Percentiles rank a stretch among this genome's conserved stretches.
Evolutionary conservation across 2,329 filamentous ascomycete genomes (phyloP).

Genomic region (Chalaropsis thielavioides): DNA sequence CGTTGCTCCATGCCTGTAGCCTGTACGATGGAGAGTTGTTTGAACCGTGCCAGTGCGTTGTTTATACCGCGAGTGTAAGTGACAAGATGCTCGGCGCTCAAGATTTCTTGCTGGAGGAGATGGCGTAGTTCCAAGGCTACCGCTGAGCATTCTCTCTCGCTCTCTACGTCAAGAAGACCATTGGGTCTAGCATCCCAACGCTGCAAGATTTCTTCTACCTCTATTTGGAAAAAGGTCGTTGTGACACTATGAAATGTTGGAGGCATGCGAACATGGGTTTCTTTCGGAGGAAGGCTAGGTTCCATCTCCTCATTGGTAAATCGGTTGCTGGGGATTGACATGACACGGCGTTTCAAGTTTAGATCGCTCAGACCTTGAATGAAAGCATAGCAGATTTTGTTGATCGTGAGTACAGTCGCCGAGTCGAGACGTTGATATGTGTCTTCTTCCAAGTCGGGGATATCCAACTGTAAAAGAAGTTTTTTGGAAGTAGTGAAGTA

Average conservation of each 20-base stretch:
- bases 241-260: conserved; percentile 6
- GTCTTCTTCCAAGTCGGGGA: conserved; percentile 10
- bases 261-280: not conserved
- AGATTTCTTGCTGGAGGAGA: not conserved
- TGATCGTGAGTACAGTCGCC: conserved; percentile 3
- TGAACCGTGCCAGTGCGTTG: conserved; percentile 12
- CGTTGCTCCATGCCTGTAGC: conserved; percentile 15
- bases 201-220: conserved; percentile 12
- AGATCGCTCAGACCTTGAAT: conserved; percentile 12
- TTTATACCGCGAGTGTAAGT: conserved; percentile 1
- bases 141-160: conserved; percentile 2
- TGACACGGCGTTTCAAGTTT: not conserved
- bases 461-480: conserved; percentile 13
- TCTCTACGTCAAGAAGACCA: conserved; percentile 3
- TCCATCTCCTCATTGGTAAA: conserved; percentile 6
- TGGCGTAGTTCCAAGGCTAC: conserved; percentile 7
- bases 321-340: conserved; percentile 8
- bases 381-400: conserved; percentile 16
- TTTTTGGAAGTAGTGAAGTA: conserved; percentile 16
- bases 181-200: conserved; percentile 13
- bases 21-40: conserved; percentile 16
- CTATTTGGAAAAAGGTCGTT: conserved; percentile 6
- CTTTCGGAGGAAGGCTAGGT: not conserved
- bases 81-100: not conserved
- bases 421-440: not conserved